phyloP scores from a whole-genome alignment of 2,329 filamentous ascomycete genomes.

The Arachnopeziza araneosa region DNA sequence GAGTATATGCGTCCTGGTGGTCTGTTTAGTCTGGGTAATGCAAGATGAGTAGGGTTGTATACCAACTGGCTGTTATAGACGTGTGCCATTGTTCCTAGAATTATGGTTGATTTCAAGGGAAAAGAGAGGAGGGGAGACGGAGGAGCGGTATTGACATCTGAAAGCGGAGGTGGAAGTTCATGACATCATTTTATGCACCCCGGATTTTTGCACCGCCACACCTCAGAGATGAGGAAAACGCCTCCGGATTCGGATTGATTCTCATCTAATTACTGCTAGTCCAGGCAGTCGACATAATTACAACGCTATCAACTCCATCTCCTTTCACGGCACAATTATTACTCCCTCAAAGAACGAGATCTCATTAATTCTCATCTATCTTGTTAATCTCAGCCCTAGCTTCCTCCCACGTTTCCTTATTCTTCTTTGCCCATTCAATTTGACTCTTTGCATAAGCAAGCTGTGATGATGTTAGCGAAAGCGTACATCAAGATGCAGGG shows the following conservation, averaged over 20 bases:
- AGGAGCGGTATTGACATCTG: neutral
- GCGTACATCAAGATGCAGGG: neutral
- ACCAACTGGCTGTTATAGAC: constrained; percentile 41
- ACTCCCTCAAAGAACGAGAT: neutral
- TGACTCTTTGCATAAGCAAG: constrained; percentile 68
- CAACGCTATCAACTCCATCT: neutral
- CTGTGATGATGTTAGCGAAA: constrained; percentile 36
- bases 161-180: neutral
- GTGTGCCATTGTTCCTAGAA: constrained; percentile 21
- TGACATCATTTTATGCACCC: constrained; percentile 11
- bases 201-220: constrained; percentile 7
- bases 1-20: constrained; percentile 25
- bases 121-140: neutral
- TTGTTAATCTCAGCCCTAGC: constrained; percentile 65
- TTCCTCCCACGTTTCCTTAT: constrained; percentile 68
- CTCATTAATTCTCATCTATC: constrained; percentile 44
- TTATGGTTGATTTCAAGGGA: neutral
- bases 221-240: neutral
- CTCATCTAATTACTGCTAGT: neutral
- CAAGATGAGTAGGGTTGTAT: constrained; percentile 1
- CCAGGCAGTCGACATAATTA: neutral
- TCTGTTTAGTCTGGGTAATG: neutral
- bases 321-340: neutral
- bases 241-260: neutral
- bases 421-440: constrained; percentile 69